Evolutionary conservation across 2,329 filamentous ascomycete species (phyloP), one percentile per base, ranked within the genome.

Genomic region (Colletotrichum musae): DNA sequence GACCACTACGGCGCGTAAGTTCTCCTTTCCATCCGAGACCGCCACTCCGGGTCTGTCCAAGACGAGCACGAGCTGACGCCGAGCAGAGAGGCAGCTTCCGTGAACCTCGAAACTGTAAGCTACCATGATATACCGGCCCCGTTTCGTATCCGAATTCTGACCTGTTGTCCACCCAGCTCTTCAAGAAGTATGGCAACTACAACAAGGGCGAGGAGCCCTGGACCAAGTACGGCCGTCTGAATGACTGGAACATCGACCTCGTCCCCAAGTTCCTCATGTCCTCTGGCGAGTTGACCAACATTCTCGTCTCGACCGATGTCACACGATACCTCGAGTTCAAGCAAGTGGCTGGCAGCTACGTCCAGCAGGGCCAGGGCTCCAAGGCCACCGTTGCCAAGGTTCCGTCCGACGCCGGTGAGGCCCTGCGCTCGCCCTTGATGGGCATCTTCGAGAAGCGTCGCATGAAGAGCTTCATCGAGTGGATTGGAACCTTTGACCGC

Each of bases 201-300:
- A 81, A 84, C 70, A 80, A 88, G 71, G 93, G 93, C 75, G 92
- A 94, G 79, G 93, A 98, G 87, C 95, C 95, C 74, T 98, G 96
- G 96, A 95, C 97, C 87, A 95, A 97, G 84, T 98, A 98, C 82
- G 95, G 95, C 76, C 93, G 96, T 70, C 87, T 91, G 80, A 98
- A 98, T 85, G 95, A 98, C 88, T 99, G 96, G 96, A 98, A 98
- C 87, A 97, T 99, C 83, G 97, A 99, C 80, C 89, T 99, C 71
- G 95, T 99, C 57, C 95, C 96, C 75, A 99, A 99, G 88, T 92
- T 99, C 78, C 90, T 99, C 82, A 98, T 99, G 95, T 94, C 95
- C 70, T 97, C 97, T 72, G 96, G 96, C 82, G 95, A 99, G 85
- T 88, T 99, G 80, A 98, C 95, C 81, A 98, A 98, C 85, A 98